Evolutionary conservation across 805 yeast species (phyloP), one percentile per base, ranked within the genome.

Genomic region (Candida oleophila): DNA sequence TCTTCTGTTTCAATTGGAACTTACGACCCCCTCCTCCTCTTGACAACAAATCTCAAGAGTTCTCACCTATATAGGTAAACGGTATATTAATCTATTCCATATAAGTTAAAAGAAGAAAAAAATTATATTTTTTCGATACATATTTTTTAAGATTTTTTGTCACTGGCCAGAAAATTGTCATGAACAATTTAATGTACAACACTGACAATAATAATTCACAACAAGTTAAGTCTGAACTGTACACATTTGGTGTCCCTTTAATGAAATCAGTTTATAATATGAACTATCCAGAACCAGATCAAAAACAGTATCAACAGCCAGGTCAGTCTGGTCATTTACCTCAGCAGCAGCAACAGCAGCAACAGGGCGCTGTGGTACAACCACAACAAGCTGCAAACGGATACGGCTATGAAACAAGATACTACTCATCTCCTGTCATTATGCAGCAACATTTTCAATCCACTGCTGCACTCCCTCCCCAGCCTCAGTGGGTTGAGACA

Each of bases 401-500:
- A 5, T 11, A n/a, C 21, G 38, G 38, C 21, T 41, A 41, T 47
- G 61, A 58, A 41, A 57, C 64, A 7, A 44, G 63, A 16, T 60
- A 44, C 49, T 61, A 60, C 49, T 42, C 58, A 7, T 47, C 53
- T 36, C 58, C 64, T 12, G 51, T 60, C 55, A 55, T 60, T 11
- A 53, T 61, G 20, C 65, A 60, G 47, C 63, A 56, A 45, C 60
- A 61, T 32, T 51, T 53, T 49, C 59, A 43, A 32, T 20, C 21
- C 8, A 18, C 16, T 4, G 48, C 45, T 37, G 28, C 46, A 45
- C 25, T 35, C 37, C 46, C 49, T 41, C 50, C 12, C 49, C 48
- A 30, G 45, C 33, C 25, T 34, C 46, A 42, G 45, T 43, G 28
- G 41, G 43, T 38, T 11, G 34, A 38, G 20, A 3, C 44, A 14